Percentiles rank a stretch among this genome's conserved stretches.
Conservation (phyloP, 257 asterid genomes). For the Knoxia roxburghii region DNA sequence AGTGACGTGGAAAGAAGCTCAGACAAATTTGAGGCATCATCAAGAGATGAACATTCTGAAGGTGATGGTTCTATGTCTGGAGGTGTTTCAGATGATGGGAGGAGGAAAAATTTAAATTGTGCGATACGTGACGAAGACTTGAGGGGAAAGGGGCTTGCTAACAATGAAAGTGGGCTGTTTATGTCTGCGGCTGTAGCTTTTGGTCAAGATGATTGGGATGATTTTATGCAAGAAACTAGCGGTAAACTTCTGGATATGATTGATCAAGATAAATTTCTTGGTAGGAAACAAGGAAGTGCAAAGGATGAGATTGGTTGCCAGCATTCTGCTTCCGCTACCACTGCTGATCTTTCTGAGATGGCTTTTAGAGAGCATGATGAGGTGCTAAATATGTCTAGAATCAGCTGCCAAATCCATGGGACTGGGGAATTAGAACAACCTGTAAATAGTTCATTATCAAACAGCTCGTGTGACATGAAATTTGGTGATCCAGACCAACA, state of each 20-base stretch:
- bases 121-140: slow-evolving; percentile 19
- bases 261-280: slow-evolving; percentile 30
- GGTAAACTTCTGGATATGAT: slow-evolving; percentile 28
- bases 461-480: slow-evolving; percentile 18
- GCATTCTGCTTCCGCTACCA: slow-evolving; percentile 20
- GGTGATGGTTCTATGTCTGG: slow-evolving; percentile 88
- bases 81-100: slow-evolving; percentile 54
- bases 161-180: slow-evolving; percentile 37
- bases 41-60: slow-evolving; percentile 61
- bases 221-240: slow-evolving; percentile 52
- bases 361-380: slow-evolving; percentile 20
- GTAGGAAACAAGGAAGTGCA: slow-evolving; percentile 18
- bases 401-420: slow-evolving; percentile 21
- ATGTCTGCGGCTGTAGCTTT: slow-evolving; percentile 74
- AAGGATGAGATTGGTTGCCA: slow-evolving; percentile 25
- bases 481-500: slow-evolving; percentile 20
- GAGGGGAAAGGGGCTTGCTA: slow-evolving; percentile 26
- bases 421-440: slow-evolving; percentile 20
- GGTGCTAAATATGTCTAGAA: slow-evolving; percentile 16
- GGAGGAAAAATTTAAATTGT: slow-evolving; percentile 28
- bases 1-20: slow-evolving; percentile 33
- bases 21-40: slow-evolving; percentile 45
- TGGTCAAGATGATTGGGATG: slow-evolving; percentile 80
- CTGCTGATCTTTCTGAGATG: slow-evolving; percentile 16
- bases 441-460: slow-evolving; percentile 17